Percentiles rank a stretch among this genome's conserved stretches.
Conservation (phyloP, 208 protist genomes). For the Strigomonas galati region DNA sequence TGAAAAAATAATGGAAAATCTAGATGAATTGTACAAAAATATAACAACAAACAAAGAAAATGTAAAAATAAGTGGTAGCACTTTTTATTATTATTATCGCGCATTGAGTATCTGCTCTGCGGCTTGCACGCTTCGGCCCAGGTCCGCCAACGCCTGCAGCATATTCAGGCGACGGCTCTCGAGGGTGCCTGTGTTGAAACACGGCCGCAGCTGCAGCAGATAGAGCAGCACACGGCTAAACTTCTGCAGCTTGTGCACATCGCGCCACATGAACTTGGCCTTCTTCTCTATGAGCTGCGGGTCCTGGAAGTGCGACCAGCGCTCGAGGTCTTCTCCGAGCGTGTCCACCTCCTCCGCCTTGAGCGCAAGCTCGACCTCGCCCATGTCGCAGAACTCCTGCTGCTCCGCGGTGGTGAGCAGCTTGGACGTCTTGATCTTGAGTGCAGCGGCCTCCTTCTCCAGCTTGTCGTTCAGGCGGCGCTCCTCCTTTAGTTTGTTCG, state of each 20-base stretch:
- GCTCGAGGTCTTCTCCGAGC: conserved; percentile 19
- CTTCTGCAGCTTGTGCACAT: conserved; percentile 16
- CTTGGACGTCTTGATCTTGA: conserved; percentile 20
- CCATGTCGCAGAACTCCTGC: conserved; percentile 57
- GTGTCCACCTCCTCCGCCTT: conserved; percentile 29
- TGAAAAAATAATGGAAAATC: too few relatives aligned
- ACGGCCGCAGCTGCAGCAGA: conserved; percentile 20
- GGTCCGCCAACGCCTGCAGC: conserved; percentile 17
- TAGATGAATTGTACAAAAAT: too few relatives aligned
- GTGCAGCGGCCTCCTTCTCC: conserved; percentile 17
- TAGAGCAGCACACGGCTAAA: conserved; percentile 21
- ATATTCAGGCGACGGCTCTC: conserved; percentile 41
- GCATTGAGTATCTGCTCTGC: neutral
- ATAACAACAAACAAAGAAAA: too few relatives aligned
- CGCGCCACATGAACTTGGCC: conserved; percentile 13
- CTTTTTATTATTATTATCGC: too few relatives aligned
- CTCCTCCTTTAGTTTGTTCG: conserved; percentile 16
- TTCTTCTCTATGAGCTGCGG: conserved; percentile 30
- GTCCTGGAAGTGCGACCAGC: conserved; percentile 22
- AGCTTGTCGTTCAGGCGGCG: conserved; percentile 15
- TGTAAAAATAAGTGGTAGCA: neutral
- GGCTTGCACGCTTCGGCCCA: conserved; percentile 18
- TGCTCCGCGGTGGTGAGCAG: conserved; percentile 32
- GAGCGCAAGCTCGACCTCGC: conserved; percentile 31
- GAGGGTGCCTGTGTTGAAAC: conserved; percentile 43